Evolutionary conservation across 2,329 filamentous ascomycete genomes (phyloP).

Genomic region (Cucurbitaria berberidis): DNA sequence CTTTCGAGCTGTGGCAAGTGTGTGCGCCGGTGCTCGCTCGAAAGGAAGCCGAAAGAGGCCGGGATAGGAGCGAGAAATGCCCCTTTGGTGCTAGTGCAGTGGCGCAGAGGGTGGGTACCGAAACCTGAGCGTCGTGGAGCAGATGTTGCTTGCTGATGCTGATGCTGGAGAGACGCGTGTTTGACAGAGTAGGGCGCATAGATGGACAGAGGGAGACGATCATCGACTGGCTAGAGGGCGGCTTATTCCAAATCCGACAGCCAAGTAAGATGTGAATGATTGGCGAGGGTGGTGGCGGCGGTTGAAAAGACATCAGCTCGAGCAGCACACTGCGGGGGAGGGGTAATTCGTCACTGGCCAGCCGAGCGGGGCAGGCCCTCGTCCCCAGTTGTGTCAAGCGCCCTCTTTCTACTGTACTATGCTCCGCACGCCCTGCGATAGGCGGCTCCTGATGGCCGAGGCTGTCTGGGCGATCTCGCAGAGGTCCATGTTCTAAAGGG

Average conservation of each 20-base stretch:
- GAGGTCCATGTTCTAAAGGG: conserved; percentile 17
- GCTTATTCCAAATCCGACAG: conserved; percentile 21
- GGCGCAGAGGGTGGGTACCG: conserved; percentile 18
- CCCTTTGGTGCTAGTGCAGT: conserved; percentile 28
- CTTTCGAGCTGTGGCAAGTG: conserved; percentile 3
- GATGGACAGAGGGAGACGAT: too few species aligned
- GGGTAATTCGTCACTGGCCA: conserved; percentile 39
- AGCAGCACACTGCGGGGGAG: conserved; percentile 40
- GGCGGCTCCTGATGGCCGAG: conserved; percentile 43
- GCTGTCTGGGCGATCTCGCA: conserved; percentile 26
- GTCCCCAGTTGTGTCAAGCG: conserved; percentile 27
- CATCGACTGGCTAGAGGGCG: conserved; percentile 5
- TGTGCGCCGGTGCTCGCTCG: conserved; percentile 35
- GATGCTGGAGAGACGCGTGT: conserved; percentile 1
- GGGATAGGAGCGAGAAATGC: conserved; percentile 21
- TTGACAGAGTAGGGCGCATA: neutral
- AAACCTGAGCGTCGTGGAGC: conserved; percentile 5
- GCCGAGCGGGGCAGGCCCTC: conserved; percentile 38
- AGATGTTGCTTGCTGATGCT: conserved; percentile 5
- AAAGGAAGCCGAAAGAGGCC: conserved; percentile 43
- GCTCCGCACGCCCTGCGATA: conserved; percentile 24
- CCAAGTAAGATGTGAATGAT: conserved; percentile 12
- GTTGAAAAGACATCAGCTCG: conserved; percentile 14
- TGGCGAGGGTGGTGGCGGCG: conserved; percentile 21
- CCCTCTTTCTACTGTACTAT: conserved; percentile 27